Percentiles rank a stretch among this genome's conserved stretches.
Conservation (phyloP, 1,284 basidiomycete species). For the Irpex sp. region DNA sequence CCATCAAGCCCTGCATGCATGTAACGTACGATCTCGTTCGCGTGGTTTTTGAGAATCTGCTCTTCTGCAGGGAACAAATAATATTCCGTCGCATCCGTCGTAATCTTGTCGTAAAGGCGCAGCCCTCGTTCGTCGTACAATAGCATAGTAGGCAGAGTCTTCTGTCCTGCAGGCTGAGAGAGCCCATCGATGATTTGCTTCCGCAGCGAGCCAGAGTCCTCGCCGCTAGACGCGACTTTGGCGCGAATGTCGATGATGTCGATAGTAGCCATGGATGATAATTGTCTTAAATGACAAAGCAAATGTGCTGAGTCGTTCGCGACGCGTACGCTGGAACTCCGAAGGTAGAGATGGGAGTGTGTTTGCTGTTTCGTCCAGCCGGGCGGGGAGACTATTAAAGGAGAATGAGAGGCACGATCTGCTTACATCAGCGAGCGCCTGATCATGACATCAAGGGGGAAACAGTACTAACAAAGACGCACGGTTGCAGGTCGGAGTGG, state of each 20-base stretch:
- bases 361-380: neutral
- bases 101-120: constrained; percentile 81
- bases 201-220: constrained; percentile 36
- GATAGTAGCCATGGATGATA: constrained; percentile 10
- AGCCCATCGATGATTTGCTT: constrained; percentile 55
- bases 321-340: neutral
- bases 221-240: constrained; percentile 19
- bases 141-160: constrained; percentile 79
- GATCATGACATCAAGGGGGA: neutral
- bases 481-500: neutral
- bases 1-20: constrained; percentile 65
- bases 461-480: neutral
- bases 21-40: constrained; percentile 63
- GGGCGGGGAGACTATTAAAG: neutral
- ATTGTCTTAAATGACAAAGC: neutral
- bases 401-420: neutral
- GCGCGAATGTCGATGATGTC: constrained; percentile 54
- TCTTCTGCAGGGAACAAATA: constrained; percentile 85
- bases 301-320: neutral
- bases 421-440: neutral
- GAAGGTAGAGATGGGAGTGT: neutral
- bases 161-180: constrained; percentile 46
- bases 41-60: constrained; percentile 59
- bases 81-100: constrained; percentile 80
- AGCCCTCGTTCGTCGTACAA: constrained; percentile 87